Conservation (phyloP, 768 basidiomycete species). For the Leccinum olivaceopallidum region DNA sequence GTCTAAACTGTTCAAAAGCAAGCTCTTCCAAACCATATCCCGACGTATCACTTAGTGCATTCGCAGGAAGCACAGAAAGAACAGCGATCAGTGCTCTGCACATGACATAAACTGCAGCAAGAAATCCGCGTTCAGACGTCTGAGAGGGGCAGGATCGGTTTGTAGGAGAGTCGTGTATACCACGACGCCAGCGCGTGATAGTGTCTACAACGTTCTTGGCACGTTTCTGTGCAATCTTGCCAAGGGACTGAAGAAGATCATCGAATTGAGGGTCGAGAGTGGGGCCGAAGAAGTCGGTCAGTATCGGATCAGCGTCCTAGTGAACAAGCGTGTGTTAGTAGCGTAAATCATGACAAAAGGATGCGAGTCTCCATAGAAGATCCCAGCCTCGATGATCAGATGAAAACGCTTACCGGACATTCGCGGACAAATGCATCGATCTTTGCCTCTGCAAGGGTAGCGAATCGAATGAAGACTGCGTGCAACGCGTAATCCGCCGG, state of each 20-base stretch:
- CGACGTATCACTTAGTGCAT: constrained; percentile 73
- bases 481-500: constrained; percentile 89
- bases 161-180: constrained; percentile 63
- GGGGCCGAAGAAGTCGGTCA: constrained; percentile 68
- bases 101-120: constrained; percentile 88
- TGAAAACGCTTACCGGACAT: constrained; percentile 52
- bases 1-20: constrained; percentile 82
- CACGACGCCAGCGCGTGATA: constrained; percentile 83
- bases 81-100: constrained; percentile 83
- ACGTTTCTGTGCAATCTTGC: constrained; percentile 82
- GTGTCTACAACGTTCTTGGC: constrained; percentile 84
- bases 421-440: constrained; percentile 74
- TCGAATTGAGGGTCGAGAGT: constrained; percentile 80
- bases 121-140: constrained; percentile 64
- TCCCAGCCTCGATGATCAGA: background rate
- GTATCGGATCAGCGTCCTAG: constrained; percentile 69
- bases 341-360: background rate
- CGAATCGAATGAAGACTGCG: constrained; percentile 86
- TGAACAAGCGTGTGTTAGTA: constrained; percentile 7
- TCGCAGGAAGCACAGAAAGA: constrained; percentile 69
- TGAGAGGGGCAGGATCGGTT: constrained; percentile 31
- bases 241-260: constrained; percentile 79
- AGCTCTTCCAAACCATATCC: constrained; percentile 85
- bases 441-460: constrained; percentile 74
- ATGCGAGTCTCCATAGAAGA: background rate